Percentiles rank a stretch among this genome's conserved stretches.
phyloP scores from a whole-genome alignment of 495 filamentous ascomycete genomes.

The Penicillium canescens region DNA sequence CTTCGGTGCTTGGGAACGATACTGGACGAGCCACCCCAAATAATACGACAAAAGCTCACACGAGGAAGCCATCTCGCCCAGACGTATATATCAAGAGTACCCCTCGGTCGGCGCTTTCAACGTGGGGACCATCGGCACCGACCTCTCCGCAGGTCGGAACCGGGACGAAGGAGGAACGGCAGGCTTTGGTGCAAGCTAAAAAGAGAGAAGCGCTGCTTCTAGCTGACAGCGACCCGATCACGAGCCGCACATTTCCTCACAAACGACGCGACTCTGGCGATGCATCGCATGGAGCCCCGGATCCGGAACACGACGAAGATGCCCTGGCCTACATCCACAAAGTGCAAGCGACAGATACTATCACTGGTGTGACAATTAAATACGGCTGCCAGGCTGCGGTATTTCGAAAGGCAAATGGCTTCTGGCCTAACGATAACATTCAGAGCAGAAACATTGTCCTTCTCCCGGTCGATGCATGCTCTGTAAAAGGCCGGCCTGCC shows the following conservation, averaged over 20 bases:
- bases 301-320: conserved; percentile 64
- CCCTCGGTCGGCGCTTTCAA: conserved; percentile 34
- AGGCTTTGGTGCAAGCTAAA: conserved; percentile 58
- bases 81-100: conserved; percentile 41
- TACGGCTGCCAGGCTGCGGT: conserved; percentile 80
- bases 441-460: conserved; percentile 79
- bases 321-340: conserved; percentile 87
- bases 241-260: conserved; percentile 47
- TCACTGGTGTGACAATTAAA: conserved; percentile 85
- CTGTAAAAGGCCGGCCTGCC: conserved; percentile 68
- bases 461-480: conserved; percentile 87
- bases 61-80: conserved; percentile 46
- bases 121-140: conserved; percentile 57
- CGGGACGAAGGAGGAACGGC: conserved; percentile 57
- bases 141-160: conserved; percentile 46
- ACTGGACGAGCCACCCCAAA: conserved; percentile 33
- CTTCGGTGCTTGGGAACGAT: conserved; percentile 52
- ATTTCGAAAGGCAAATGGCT: conserved; percentile 82
- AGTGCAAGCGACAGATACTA: conserved; percentile 77
- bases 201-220: conserved; percentile 61
- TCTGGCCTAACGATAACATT: conserved; percentile 91
- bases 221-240: conserved; percentile 49
- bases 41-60: conserved; percentile 28
- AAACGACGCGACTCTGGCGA: conserved; percentile 64
- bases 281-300: conserved; percentile 29